phyloP scores from a whole-genome alignment of 129 eudicot genomes.

The Rutidosis leptorrhynchoides region DNA sequence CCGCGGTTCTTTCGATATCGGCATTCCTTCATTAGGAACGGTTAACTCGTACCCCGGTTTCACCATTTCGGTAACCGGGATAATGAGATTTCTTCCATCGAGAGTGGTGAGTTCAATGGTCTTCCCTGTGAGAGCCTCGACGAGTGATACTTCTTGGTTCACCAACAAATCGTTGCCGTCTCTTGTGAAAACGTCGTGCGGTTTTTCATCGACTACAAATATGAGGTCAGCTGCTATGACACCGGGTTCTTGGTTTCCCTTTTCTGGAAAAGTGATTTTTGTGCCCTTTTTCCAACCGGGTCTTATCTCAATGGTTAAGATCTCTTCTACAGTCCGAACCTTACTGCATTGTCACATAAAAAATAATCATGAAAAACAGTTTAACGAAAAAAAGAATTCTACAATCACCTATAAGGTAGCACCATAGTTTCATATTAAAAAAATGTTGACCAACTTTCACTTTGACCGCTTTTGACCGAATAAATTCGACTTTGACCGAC shows the following conservation, averaged over 20 bases:
- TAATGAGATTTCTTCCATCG: constrained; percentile 52
- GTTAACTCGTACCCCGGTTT: constrained; percentile 63
- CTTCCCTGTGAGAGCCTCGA: constrained; percentile 69
- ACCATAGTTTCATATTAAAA: too few relatives aligned
- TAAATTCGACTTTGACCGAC: too few relatives aligned
- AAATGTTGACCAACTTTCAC: too few relatives aligned
- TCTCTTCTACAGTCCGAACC: constrained; percentile 55
- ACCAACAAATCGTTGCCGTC: constrained; percentile 62
- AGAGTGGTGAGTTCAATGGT: constrained; percentile 57
- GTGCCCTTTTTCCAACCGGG: constrained; percentile 93
- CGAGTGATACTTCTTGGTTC: constrained; percentile 58
- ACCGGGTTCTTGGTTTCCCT: constrained; percentile 82
- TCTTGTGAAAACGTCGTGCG: constrained; percentile 52
- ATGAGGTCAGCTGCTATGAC: constrained; percentile 72
- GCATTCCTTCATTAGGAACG: constrained; percentile 75
- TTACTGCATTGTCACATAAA: constrained; percentile 36
- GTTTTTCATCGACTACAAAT: constrained; percentile 68
- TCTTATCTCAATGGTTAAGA: constrained; percentile 64
- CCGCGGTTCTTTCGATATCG: constrained; percentile 81
- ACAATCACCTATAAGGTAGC: background rate
- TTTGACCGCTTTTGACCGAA: too few relatives aligned
- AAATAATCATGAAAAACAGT: background rate
- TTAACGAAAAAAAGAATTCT: background rate
- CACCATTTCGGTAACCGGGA: constrained; percentile 56
- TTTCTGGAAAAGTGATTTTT: constrained; percentile 75